Evolutionary conservation across 2,329 filamentous ascomycete species (phyloP).

Genomic region (Penicillium sp.): DNA sequence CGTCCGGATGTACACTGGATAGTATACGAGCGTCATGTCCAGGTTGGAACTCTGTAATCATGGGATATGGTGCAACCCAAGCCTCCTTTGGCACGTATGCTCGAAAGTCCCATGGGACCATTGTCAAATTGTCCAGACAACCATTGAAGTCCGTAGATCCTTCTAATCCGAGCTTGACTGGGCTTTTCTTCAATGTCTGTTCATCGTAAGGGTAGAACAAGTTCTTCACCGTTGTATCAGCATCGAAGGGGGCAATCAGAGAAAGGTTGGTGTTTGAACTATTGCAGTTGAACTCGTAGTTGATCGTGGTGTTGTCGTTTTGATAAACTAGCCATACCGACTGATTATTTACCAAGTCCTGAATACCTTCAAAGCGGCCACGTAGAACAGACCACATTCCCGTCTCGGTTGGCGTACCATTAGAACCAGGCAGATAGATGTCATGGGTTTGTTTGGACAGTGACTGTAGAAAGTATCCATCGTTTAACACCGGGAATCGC

Average conservation of each 20-base stretch:
- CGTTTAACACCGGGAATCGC: conserved; percentile 56
- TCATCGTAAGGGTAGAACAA: conserved; percentile 48
- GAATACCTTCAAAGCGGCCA: conserved; percentile 47
- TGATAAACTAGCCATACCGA: conserved; percentile 45
- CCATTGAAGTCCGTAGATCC: conserved; percentile 50
- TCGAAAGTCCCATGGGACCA: conserved; percentile 56
- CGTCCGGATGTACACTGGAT: conserved; percentile 42
- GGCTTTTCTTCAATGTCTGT: conserved; percentile 47
- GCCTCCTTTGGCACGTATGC: conserved; percentile 54
- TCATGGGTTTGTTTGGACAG: conserved; percentile 56
- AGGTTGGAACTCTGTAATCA: conserved; percentile 58
- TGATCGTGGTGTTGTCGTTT: conserved; percentile 45
- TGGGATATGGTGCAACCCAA: conserved; percentile 52
- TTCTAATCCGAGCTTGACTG: conserved; percentile 45
- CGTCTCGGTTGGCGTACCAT: conserved; percentile 51
- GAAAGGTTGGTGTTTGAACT: conserved; percentile 35
- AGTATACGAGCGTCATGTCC: conserved; percentile 58
- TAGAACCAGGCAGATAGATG: conserved; percentile 51
- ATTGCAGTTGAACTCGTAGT: conserved; percentile 58
- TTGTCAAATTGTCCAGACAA: conserved; percentile 51
- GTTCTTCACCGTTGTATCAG: conserved; percentile 56
- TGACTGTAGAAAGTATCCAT: conserved; percentile 54
- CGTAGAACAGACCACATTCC: conserved; percentile 60
- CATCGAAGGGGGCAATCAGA: conserved; percentile 55
- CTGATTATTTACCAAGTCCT: conserved; percentile 51